Conservation (phyloP, 352 stramenopile species). For the Phytophthora capsici region DNA sequence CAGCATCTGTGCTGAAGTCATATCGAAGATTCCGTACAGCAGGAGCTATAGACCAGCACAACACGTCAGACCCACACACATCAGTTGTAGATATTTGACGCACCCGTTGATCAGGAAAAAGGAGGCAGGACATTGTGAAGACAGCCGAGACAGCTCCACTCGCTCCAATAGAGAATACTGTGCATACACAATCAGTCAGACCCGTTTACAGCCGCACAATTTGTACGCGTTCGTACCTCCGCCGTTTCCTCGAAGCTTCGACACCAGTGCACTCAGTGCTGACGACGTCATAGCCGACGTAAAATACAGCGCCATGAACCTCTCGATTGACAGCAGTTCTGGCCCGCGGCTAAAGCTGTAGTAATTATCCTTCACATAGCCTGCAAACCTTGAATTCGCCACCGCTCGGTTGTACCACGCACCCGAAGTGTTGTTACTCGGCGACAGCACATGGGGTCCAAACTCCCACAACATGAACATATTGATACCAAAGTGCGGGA, state of each 20-base stretch:
- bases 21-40: slow-evolving; percentile 67
- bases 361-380: slow-evolving; percentile 44
- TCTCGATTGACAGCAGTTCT: slow-evolving; percentile 60
- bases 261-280: slow-evolving; percentile 68
- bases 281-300: slow-evolving; percentile 77
- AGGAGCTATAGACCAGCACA: slow-evolving; percentile 42
- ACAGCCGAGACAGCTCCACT: slow-evolving; percentile 84
- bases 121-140: slow-evolving; percentile 78
- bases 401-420: slow-evolving; percentile 62
- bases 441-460: slow-evolving; percentile 66
- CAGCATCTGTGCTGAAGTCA: slow-evolving; percentile 69
- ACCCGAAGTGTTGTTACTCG: slow-evolving; percentile 47
- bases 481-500: slow-evolving; percentile 84
- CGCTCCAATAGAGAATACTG: slow-evolving; percentile 84
- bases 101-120: slow-evolving; percentile 74
- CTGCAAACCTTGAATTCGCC: slow-evolving; percentile 53
- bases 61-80: slow-evolving; percentile 6
- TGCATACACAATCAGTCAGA: slow-evolving; percentile 1
- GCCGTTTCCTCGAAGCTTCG: slow-evolving; percentile 63
- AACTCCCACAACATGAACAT: slow-evolving; percentile 93
- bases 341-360: slow-evolving; percentile 31
- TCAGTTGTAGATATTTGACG: slow-evolving; percentile 4
- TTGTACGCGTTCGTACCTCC: slow-evolving; percentile 36
- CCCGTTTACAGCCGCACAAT: neutral
- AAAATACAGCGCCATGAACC: slow-evolving; percentile 77